phyloP scores from a whole-genome alignment of 805 yeast genomes.

The Brettanomyces nanus region DNA sequence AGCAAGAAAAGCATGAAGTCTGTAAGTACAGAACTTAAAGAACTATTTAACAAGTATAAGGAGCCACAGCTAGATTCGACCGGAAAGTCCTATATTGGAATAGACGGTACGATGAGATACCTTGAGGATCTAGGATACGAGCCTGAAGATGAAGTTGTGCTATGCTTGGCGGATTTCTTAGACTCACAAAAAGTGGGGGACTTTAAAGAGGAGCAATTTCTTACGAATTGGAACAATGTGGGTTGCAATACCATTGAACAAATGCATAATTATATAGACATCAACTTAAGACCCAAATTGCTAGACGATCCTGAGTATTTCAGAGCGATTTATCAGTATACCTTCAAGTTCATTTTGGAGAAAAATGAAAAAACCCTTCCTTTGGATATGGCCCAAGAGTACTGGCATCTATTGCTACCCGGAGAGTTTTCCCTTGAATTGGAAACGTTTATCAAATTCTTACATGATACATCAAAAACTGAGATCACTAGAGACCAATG shows the following conservation, averaged over 20 bases:
- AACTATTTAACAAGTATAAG: constrained; percentile 27
- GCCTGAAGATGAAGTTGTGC: constrained; percentile 66
- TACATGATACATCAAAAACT: constrained; percentile 34
- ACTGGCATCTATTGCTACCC: constrained; percentile 66
- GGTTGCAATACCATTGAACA: constrained; percentile 26
- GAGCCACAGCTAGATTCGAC: constrained; percentile 18
- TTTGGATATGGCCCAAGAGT: constrained; percentile 56
- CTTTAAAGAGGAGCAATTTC: constrained; percentile 42
- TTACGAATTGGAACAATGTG: constrained; percentile 47
- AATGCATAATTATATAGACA: constrained; percentile 38
- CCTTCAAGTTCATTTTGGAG: constrained; percentile 61
- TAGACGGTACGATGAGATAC: constrained; percentile 71
- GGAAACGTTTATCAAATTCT: constrained; percentile 53
- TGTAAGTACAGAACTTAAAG: constrained; percentile 15
- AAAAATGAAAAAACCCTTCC: constrained; percentile 48
- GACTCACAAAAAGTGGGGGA: constrained; percentile 61
- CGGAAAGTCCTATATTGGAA: constrained; percentile 40
- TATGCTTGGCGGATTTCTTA: constrained; percentile 64
- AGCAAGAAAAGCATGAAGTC: neutral
- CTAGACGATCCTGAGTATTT: constrained; percentile 34
- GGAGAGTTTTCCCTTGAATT: constrained; percentile 22
- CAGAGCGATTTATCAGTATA: constrained; percentile 55
- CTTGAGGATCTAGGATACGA: constrained; percentile 59
- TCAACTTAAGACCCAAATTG: constrained; percentile 26
- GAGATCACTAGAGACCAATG: constrained; percentile 68